A percentile compares a stretch with the other conserved stretches of the same genome.
These are phyloP conservation scores for Phoenix roebelenii DNA, from an alignment of 176 grass and related monocot species.

Conservation along the genomic window DNA sequence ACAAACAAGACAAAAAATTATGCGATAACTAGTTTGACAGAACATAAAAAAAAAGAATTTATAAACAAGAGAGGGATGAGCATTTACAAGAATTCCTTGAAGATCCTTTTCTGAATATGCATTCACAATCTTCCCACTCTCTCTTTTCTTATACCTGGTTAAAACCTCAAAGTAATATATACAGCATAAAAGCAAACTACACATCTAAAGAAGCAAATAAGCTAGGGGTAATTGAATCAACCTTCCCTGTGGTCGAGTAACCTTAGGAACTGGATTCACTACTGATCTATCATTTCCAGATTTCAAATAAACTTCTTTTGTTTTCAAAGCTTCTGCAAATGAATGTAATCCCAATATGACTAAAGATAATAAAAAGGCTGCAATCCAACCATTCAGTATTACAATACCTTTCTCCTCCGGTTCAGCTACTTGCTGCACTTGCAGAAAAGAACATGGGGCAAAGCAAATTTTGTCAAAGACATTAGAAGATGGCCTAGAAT, in stretches of 20 bases:
- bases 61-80: conserved; percentile 10
- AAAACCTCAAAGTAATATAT: conserved; percentile 11
- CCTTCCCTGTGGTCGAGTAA: conserved; percentile 87
- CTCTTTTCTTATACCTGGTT: conserved; percentile 84
- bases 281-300: conserved; percentile 34
- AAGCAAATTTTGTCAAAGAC: background rate
- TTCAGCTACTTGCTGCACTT: conserved; percentile 54
- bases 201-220: background rate
- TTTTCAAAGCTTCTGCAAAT: conserved; percentile 36
- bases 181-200: conserved; percentile 1
- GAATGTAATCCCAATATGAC: conserved; percentile 6
- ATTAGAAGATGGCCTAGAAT: too few species aligned
- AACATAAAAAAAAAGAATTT: background rate
- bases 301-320: conserved; percentile 35
- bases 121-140: conserved; percentile 72
- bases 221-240: conserved; percentile 11
- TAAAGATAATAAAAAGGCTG: conserved; percentile 1
- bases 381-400: background rate
- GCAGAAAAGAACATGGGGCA: background rate
- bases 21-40: too few species aligned
- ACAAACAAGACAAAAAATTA: too few species aligned
- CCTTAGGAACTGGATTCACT: conserved; percentile 42
- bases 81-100: conserved; percentile 86
- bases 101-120: conserved; percentile 82
- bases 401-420: conserved; percentile 47